These are phyloP conservation scores for Hypoxylon intermedium DNA, from an alignment of 495 filamentous ascomycete species.

Conservation along the genomic window DNA sequence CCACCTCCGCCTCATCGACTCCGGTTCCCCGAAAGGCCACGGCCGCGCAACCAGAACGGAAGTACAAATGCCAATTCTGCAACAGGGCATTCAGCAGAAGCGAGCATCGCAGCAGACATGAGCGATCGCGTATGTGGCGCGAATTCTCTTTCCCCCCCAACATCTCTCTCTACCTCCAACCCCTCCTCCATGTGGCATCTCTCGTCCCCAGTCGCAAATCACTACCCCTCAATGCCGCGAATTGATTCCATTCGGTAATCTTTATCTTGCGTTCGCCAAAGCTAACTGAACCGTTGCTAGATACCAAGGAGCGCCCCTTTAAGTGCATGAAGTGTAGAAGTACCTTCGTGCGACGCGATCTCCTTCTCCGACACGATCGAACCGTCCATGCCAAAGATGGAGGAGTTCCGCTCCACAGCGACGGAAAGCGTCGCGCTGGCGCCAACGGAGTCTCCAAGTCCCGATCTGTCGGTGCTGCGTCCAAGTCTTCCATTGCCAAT, in stretches of 20 bases:
- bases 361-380: slow-evolving; percentile 94
- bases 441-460: slow-evolving; percentile 68
- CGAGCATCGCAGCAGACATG: slow-evolving; percentile 96
- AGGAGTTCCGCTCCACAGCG: slow-evolving; percentile 91
- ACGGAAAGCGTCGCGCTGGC: slow-evolving; percentile 85
- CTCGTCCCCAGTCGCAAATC: slow-evolving; percentile 17
- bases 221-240: slow-evolving; percentile 36
- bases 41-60: slow-evolving; percentile 79
- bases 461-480: slow-evolving; percentile 71
- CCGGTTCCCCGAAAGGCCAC: slow-evolving; percentile 67
- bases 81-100: slow-evolving; percentile 95
- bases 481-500: slow-evolving; percentile 78
- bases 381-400: slow-evolving; percentile 99
- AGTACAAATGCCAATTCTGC: slow-evolving; percentile 99
- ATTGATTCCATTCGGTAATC: slow-evolving; percentile 1
- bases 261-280: slow-evolving; percentile 11
- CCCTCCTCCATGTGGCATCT: slow-evolving; percentile 25
- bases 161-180: slow-evolving; percentile 17
- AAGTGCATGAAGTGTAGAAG: slow-evolving; percentile 98
- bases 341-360: slow-evolving; percentile 96
- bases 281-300: slow-evolving; percentile 56
- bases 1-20: slow-evolving; percentile 63
- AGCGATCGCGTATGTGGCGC: slow-evolving; percentile 89
- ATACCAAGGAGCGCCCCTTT: slow-evolving; percentile 98
- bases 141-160: slow-evolving; percentile 14